A percentile compares a stretch with the other conserved stretches of the same genome.
Evolutionary conservation across 164 flowering plant genomes (phyloP).

Genomic region (Nelumbo lutea): DNA sequence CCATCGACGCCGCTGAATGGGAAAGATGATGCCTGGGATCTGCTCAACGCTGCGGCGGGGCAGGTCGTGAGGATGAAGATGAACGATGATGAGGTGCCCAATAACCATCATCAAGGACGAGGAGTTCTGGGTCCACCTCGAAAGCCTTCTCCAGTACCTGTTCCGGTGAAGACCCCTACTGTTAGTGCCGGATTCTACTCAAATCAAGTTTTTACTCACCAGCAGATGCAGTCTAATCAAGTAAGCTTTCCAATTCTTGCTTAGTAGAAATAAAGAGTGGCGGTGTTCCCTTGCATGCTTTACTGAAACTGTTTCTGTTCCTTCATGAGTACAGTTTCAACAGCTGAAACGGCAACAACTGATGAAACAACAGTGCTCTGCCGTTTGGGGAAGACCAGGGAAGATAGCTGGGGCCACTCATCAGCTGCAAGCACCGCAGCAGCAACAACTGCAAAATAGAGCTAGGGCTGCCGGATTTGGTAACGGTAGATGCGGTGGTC

Average conservation of each 20-base stretch:
- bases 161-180: slow-evolving; percentile 14
- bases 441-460: slow-evolving; percentile 16
- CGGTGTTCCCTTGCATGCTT: not conserved
- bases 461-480: slow-evolving; percentile 7
- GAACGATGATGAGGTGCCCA: slow-evolving; percentile 23
- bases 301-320: not conserved
- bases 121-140: slow-evolving; percentile 30
- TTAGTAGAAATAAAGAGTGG: too few relatives aligned
- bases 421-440: not conserved
- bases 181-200: slow-evolving; percentile 12
- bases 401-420: slow-evolving; percentile 6
- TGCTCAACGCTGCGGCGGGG: slow-evolving; percentile 60
- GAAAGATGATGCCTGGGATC: slow-evolving; percentile 43
- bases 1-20: slow-evolving; percentile 24
- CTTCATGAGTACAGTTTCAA: slow-evolving; percentile 30
- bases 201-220: slow-evolving; percentile 30
- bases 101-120: slow-evolving; percentile 7
- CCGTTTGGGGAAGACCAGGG: slow-evolving; percentile 25
- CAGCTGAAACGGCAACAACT: slow-evolving; percentile 43
- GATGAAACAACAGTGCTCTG: slow-evolving; percentile 22
- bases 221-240: slow-evolving; percentile 34
- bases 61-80: slow-evolving; percentile 53
- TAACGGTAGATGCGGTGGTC: slow-evolving; percentile 7
- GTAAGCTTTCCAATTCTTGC: slow-evolving; percentile 16
- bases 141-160: slow-evolving; percentile 22